These are phyloP conservation scores for Baorangia bicolor DNA, from an alignment of 768 basidiomycete genomes.

Conservation along the genomic window DNA sequence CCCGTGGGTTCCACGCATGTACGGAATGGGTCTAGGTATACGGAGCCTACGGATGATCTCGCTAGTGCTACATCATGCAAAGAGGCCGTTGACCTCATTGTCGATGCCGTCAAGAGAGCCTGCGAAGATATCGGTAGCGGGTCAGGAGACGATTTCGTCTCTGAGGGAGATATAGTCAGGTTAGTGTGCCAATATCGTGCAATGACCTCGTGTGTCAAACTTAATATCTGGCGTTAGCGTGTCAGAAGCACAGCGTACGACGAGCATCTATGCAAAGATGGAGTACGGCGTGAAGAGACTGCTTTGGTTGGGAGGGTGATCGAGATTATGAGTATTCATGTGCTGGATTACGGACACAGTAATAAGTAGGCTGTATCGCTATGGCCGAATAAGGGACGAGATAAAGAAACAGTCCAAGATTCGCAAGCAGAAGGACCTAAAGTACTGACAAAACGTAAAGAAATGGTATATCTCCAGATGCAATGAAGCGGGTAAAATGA, in stretches of 20 bases:
- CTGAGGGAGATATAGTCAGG: conserved; percentile 78
- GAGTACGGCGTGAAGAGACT: conserved; percentile 91
- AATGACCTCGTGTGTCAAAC: neutral
- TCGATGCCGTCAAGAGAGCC: conserved; percentile 64
- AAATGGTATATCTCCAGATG: conserved; percentile 25
- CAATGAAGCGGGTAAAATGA: conserved; percentile 16
- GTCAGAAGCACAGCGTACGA: conserved; percentile 80
- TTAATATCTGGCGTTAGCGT: conserved; percentile 45
- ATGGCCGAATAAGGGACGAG: conserved; percentile 6
- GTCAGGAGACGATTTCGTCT: conserved; percentile 47
- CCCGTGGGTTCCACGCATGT: conserved; percentile 62
- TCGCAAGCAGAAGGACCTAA: neutral
- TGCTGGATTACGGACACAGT: conserved; percentile 10
- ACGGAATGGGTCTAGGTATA: conserved; percentile 44
- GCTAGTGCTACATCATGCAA: conserved; percentile 64
- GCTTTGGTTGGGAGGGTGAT: conserved; percentile 78
- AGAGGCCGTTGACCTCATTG: conserved; percentile 75
- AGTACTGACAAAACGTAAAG: conserved; percentile 18
- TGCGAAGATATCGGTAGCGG: conserved; percentile 61
- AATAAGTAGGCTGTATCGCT: conserved; percentile 16
- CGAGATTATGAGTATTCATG: neutral
- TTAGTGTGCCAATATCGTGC: conserved; percentile 30
- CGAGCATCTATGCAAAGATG: conserved; percentile 86
- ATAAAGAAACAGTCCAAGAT: conserved; percentile 6
- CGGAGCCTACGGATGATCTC: conserved; percentile 61